Percentiles rank a stretch among this genome's conserved stretches.
phyloP scores from a whole-genome alignment of 352 stramenopile genomes.

The Globisporangium barbulae region DNA sequence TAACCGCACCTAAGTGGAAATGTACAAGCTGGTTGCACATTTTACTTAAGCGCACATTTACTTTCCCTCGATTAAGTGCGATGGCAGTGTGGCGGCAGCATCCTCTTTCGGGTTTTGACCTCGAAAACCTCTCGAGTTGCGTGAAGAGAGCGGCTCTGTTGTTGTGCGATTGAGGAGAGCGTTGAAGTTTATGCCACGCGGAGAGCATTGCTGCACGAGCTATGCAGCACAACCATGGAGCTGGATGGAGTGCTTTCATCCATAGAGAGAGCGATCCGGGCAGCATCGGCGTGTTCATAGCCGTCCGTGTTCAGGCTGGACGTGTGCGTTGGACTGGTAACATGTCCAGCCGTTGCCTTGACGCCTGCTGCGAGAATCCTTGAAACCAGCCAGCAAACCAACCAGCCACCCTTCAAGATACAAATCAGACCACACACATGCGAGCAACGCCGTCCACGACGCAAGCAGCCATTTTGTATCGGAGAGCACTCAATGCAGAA shows the following conservation, averaged over 20 bases:
- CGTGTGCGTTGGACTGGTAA: not conserved
- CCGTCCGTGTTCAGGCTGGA: not conserved
- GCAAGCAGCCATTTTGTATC: not conserved
- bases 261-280: not conserved
- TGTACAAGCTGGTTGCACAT: too few relatives aligned
- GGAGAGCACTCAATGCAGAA: not conserved
- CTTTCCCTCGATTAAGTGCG: too few relatives aligned
- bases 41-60: too few relatives aligned
- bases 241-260: not conserved
- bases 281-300: not conserved
- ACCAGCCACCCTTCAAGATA: conserved; percentile 5
- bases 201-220: too few relatives aligned
- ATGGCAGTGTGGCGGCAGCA: too few relatives aligned
- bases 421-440: not conserved
- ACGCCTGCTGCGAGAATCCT: not conserved
- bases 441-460: not conserved
- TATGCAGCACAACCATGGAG: not conserved
- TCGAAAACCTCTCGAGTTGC: too few relatives aligned
- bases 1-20: not conserved
- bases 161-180: not conserved
- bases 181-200: not conserved
- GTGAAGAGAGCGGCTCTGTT: not conserved
- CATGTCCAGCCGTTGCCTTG: too few relatives aligned
- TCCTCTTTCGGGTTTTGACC: too few relatives aligned
- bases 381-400: not conserved